phyloP scores from a whole-genome alignment of 768 basidiomycete species.

The Termitomyces bulborhizus region DNA sequence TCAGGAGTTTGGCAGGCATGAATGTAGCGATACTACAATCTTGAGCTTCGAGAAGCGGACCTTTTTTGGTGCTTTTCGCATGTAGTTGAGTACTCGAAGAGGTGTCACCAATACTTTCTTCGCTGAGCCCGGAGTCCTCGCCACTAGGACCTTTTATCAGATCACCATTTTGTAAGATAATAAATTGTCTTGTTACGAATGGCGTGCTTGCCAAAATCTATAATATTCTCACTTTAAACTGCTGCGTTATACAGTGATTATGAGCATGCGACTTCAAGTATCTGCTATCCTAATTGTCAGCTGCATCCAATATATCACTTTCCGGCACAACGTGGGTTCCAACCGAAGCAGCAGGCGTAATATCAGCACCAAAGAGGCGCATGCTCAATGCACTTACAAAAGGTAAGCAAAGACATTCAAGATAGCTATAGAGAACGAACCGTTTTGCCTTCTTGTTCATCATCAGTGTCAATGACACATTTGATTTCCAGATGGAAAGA shows the following conservation, averaged over 20 bases:
- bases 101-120: no score
- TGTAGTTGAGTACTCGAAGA: no score
- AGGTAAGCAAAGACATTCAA: constrained; percentile 1
- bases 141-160: no score
- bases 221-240: no score
- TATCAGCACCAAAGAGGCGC: constrained; percentile 77
- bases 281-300: neutral
- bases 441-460: constrained; percentile 96
- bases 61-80: no score
- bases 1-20: no score
- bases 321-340: constrained; percentile 11
- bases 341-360: constrained; percentile 42
- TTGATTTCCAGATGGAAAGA: constrained; percentile 96
- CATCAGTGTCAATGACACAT: constrained; percentile 83
- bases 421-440: constrained; percentile 31
- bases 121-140: no score
- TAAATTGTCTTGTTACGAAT: no score
- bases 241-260: neutral
- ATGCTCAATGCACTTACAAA: constrained; percentile 74
- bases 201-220: no score
- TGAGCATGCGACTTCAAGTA: neutral
- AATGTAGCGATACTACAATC: no score
- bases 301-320: constrained; percentile 6
- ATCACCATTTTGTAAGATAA: no score
- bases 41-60: no score